Conservation (phyloP, 2,329 filamentous ascomycete genomes). For the Trichoderma hamatum region DNA sequence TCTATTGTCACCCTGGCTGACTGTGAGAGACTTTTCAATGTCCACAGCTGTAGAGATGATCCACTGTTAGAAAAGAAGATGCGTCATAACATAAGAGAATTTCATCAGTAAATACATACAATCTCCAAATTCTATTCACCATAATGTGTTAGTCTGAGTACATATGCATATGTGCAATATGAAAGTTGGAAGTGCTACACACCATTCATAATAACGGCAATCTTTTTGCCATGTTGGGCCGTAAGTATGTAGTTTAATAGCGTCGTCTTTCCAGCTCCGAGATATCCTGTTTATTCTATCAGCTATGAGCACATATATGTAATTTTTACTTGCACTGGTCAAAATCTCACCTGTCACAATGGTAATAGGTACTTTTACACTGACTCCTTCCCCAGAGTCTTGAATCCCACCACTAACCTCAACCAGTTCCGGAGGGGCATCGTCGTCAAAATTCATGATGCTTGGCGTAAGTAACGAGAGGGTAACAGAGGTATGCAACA, state of each 20-base stretch:
- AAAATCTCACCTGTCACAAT: constrained; percentile 70
- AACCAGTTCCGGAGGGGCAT: constrained; percentile 67
- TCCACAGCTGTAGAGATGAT: constrained; percentile 67
- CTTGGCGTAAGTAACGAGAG: neutral
- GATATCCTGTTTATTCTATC: constrained; percentile 65
- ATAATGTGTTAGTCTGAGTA: neutral
- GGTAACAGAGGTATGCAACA: neutral
- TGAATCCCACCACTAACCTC: constrained; percentile 45
- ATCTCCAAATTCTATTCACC: constrained; percentile 71
- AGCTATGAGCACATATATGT: neutral
- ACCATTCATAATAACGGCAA: constrained; percentile 96
- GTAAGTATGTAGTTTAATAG: constrained; percentile 94
- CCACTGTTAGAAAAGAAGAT: constrained; percentile 20
- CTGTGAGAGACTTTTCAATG: constrained; percentile 93
- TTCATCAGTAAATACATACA: constrained; percentile 56
- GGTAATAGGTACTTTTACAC: constrained; percentile 76
- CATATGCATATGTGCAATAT: neutral
- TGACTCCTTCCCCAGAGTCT: constrained; percentile 52
- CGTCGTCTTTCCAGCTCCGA: constrained; percentile 95
- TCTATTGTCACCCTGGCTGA: constrained; percentile 80
- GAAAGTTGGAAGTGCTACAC: neutral
- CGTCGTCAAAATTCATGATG: constrained; percentile 66
- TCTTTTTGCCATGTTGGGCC: constrained; percentile 94
- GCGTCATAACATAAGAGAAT: neutral
- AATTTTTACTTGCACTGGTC: neutral